Conservation (phyloP, 495 filamentous ascomycete genomes). For the Cairneyella variabilis region DNA sequence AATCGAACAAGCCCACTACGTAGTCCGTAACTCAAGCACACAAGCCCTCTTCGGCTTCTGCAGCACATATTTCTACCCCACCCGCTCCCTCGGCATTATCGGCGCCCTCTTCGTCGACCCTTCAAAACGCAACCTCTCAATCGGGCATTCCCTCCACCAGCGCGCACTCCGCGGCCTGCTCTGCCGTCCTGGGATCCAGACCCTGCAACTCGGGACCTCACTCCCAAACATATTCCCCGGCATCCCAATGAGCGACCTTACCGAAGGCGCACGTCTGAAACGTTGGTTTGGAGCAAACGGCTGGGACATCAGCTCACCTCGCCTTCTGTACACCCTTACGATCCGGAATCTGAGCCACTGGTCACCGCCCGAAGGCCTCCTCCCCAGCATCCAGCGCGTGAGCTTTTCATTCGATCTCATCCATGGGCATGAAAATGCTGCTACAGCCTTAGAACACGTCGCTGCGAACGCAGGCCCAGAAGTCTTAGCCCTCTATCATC, state of each 20-base stretch:
- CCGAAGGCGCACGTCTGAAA: slow-evolving; percentile 22
- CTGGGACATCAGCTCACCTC: slow-evolving; percentile 62
- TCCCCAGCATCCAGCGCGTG: slow-evolving; percentile 64
- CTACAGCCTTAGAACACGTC: slow-evolving; percentile 70
- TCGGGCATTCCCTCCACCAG: slow-evolving; percentile 80
- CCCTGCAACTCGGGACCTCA: slow-evolving; percentile 73
- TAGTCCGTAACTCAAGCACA: slow-evolving; percentile 87
- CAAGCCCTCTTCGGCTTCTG: slow-evolving; percentile 85
- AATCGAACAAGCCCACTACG: slow-evolving; percentile 79
- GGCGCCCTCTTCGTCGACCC: slow-evolving; percentile 83
- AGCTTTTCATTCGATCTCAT: slow-evolving; percentile 73
- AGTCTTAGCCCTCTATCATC: slow-evolving; percentile 76
- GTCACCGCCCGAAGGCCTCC: slow-evolving; percentile 69
- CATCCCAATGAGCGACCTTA: slow-evolving; percentile 45
- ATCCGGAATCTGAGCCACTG: slow-evolving; percentile 65
- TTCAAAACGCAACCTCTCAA: slow-evolving; percentile 73
- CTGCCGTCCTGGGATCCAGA: slow-evolving; percentile 57
- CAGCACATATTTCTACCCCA: slow-evolving; percentile 74
- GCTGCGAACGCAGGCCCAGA: slow-evolving; percentile 72
- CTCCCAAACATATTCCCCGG: slow-evolving; percentile 78
- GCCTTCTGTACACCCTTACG: slow-evolving; percentile 61
- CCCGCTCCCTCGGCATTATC: slow-evolving; percentile 68
- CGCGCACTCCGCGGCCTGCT: slow-evolving; percentile 71
- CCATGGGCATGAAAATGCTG: slow-evolving; percentile 73
- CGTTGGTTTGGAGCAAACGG: slow-evolving; percentile 63